Percentiles rank a stretch among this genome's conserved stretches.
Conservation (phyloP, 495 filamentous ascomycete genomes). For the Alectoria sarmentosa region DNA sequence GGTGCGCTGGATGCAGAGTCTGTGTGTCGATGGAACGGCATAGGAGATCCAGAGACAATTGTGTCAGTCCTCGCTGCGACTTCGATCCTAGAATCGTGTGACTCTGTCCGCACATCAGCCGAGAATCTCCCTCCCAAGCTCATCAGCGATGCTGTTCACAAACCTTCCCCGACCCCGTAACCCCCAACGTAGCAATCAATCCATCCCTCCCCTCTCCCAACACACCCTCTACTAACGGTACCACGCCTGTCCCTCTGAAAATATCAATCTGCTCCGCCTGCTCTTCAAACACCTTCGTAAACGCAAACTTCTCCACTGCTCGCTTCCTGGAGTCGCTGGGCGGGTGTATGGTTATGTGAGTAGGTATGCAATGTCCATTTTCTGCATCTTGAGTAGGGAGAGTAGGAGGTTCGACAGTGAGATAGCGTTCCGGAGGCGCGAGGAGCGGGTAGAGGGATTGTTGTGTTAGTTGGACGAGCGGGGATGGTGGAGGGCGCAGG, state of each 20-base stretch:
- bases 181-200: conserved; percentile 82
- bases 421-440: conserved; percentile 56
- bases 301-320: conserved; percentile 87
- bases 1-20: conserved; percentile 53
- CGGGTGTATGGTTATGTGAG: conserved; percentile 82
- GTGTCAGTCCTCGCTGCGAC: conserved; percentile 78
- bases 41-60: conserved; percentile 83
- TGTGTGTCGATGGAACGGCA: conserved; percentile 69
- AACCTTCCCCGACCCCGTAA: conserved; percentile 95
- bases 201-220: conserved; percentile 79
- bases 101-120: conserved; percentile 50
- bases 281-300: conserved; percentile 90
- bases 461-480: conserved; percentile 28
- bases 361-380: conserved; percentile 47
- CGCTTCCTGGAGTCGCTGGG: conserved; percentile 71
- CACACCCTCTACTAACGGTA: conserved; percentile 70
- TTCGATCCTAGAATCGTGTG: conserved; percentile 94
- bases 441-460: conserved; percentile 28
- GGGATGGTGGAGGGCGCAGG: conserved; percentile 61
- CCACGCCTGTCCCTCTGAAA: conserved; percentile 74
- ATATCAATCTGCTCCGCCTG: conserved; percentile 75
- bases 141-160: conserved; percentile 16
- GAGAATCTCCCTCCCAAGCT: conserved; percentile 7
- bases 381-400: conserved; percentile 38
- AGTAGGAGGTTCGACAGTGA: conserved; percentile 61